Percentiles rank a stretch among this genome's conserved stretches.
Conservation (phyloP, 2,329 filamentous ascomycete species). For the Zymoseptoria passerinii region DNA sequence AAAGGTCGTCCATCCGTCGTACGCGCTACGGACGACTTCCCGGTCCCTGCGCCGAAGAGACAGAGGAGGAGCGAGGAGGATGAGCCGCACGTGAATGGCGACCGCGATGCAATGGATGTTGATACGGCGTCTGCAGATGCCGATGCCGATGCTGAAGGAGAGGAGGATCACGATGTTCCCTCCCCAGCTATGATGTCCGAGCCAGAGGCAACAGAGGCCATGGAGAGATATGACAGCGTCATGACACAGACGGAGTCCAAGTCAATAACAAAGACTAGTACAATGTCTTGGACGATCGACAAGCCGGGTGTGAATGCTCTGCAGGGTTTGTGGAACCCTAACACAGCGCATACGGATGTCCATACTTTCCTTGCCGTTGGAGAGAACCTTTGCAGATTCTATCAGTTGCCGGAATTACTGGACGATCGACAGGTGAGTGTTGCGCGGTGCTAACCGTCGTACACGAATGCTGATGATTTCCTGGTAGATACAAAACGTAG, state of each 20-base stretch:
- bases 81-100: slow-evolving; percentile 34
- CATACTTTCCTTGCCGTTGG: slow-evolving; percentile 27
- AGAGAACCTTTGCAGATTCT: slow-evolving; percentile 28
- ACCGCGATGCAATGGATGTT: slow-evolving; percentile 38
- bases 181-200: slow-evolving; percentile 23
- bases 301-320: slow-evolving; percentile 23
- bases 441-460: not conserved
- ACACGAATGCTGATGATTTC: not conserved
- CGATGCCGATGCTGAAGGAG: slow-evolving; percentile 15
- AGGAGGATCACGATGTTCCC: slow-evolving; percentile 21
- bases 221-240: slow-evolving; percentile 27
- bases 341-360: slow-evolving; percentile 11
- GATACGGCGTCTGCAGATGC: slow-evolving; percentile 25
- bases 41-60: slow-evolving; percentile 26
- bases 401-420: slow-evolving; percentile 23
- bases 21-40: slow-evolving; percentile 25
- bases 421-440: slow-evolving; percentile 15
- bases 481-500: slow-evolving; percentile 15
- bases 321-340: slow-evolving; percentile 27
- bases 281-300: slow-evolving; percentile 28
- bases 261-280: slow-evolving; percentile 26
- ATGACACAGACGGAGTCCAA: slow-evolving; percentile 29
- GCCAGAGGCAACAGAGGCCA: slow-evolving; percentile 17
- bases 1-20: slow-evolving; percentile 12
- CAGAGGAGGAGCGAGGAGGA: slow-evolving; percentile 27